Evolutionary conservation across 1,284 basidiomycete species (phyloP).

Genomic region (Tilletia walkeri): DNA sequence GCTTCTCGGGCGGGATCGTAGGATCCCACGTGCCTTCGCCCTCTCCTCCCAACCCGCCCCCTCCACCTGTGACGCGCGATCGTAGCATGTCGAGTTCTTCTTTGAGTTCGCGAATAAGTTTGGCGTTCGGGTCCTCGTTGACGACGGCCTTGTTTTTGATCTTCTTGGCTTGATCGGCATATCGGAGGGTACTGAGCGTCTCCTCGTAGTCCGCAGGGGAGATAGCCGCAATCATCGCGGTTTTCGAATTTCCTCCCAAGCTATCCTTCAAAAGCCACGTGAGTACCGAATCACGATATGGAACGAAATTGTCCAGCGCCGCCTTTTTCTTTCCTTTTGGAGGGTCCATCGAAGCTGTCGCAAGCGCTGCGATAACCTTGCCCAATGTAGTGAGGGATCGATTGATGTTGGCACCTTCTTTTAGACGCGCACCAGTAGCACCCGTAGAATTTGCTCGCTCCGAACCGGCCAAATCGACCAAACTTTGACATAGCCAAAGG

Average conservation of each 20-base stretch:
- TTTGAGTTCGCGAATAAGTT: conserved; percentile 94
- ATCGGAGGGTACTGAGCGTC: conserved; percentile 88
- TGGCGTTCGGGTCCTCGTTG: conserved; percentile 98
- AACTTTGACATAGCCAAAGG: conserved; percentile 11
- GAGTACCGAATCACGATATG: conserved; percentile 49
- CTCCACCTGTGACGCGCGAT: conserved; percentile 29
- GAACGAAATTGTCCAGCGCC: conserved; percentile 44
- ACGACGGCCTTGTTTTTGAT: conserved; percentile 99
- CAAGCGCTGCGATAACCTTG: conserved; percentile 51
- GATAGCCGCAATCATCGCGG: conserved; percentile 80
- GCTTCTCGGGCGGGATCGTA: conserved; percentile 83
- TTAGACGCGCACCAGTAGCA: conserved; percentile 51
- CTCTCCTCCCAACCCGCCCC: conserved; percentile 29
- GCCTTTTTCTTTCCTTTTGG: conserved; percentile 42
- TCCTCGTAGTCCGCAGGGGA: conserved; percentile 97
- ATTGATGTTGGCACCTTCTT: conserved; percentile 56
- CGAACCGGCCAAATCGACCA: conserved; percentile 51
- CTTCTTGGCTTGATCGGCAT: conserved; percentile 96
- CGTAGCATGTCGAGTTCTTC: conserved; percentile 77
- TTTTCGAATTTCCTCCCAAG: conserved; percentile 55
- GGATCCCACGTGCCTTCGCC: conserved; percentile 80
- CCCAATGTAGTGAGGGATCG: conserved; percentile 39
- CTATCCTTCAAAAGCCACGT: conserved; percentile 58
- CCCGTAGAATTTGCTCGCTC: conserved; percentile 54
- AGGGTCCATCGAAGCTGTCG: conserved; percentile 36